Percentiles rank a stretch among this genome's conserved stretches.
Evolutionary conservation across 768 basidiomycete genomes (phyloP).

Genomic region (Tephrocybe sp.): DNA sequence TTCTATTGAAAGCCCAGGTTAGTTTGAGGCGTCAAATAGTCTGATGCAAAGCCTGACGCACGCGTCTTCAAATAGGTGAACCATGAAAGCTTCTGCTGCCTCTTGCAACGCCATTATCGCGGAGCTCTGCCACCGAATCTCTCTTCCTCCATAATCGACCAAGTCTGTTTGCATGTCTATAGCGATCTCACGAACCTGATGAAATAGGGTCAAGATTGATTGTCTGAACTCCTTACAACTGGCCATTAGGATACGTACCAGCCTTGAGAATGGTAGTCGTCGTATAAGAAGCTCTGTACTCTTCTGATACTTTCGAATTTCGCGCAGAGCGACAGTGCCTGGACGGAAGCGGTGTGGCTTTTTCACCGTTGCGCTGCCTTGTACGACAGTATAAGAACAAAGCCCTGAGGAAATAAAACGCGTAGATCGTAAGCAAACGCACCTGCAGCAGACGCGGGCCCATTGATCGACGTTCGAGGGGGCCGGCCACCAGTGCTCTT

Average conservation of each 20-base stretch:
- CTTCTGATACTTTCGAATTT: conserved; percentile 94
- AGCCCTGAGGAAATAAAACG: too few relatives aligned
- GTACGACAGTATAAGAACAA: background rate
- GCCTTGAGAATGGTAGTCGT: conserved; percentile 88
- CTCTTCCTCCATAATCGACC: conserved; percentile 53
- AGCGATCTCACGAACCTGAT: conserved; percentile 93
- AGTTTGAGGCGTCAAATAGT: background rate
- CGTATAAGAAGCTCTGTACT: conserved; percentile 85
- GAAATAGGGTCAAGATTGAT: background rate
- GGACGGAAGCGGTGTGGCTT: conserved; percentile 76
- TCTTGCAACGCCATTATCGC: conserved; percentile 94
- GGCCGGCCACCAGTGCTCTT: conserved; percentile 78
- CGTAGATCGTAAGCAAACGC: background rate
- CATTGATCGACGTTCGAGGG: conserved; percentile 35
- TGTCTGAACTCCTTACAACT: background rate
- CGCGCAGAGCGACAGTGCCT: conserved; percentile 85
- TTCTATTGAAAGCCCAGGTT: conserved; percentile 45
- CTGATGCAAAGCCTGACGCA: conserved; percentile 43
- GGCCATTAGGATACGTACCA: conserved; percentile 51
- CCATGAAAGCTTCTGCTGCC: conserved; percentile 91
- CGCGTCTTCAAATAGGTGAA: conserved; percentile 98
- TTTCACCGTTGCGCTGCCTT: conserved; percentile 20
- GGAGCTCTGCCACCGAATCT: conserved; percentile 92
- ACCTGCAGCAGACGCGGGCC: conserved; percentile 4
- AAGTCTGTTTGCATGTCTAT: conserved; percentile 83